These are phyloP conservation scores for Pyronema domesticum DNA, from an alignment of 495 filamentous ascomycete genomes.

Conservation along the genomic window DNA sequence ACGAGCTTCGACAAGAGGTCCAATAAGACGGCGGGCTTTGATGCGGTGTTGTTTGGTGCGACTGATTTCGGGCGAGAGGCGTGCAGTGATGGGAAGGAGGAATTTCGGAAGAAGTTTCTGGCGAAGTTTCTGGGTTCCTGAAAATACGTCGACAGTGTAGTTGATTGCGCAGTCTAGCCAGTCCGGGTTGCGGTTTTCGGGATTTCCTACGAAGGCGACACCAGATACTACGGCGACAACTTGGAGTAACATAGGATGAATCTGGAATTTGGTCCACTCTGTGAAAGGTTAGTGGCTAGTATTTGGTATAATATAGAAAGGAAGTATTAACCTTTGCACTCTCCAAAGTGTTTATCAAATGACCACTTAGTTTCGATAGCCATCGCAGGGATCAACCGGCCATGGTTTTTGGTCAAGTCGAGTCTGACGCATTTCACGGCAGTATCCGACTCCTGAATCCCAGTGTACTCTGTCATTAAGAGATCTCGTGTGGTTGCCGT, in stretches of 20 bases:
- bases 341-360: conserved; percentile 4
- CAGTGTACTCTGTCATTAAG: neutral
- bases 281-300: neutral
- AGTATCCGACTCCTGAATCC: neutral
- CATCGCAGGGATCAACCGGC: conserved; percentile 2
- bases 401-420: neutral
- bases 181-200: conserved; percentile 35
- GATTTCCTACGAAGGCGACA: conserved; percentile 39
- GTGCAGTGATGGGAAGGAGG: conserved; percentile 24
- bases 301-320: neutral
- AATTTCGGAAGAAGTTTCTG: conserved; percentile 25
- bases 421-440: neutral
- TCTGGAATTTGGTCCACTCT: conserved; percentile 29
- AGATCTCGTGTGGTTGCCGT: neutral
- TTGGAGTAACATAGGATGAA: conserved; percentile 28
- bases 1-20: conserved; percentile 14
- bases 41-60: neutral
- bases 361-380: conserved; percentile 7
- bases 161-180: conserved; percentile 41
- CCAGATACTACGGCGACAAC: conserved; percentile 41
- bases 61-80: conserved; percentile 7
- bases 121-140: conserved; percentile 22
- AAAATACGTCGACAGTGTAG: conserved; percentile 38
- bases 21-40: conserved; percentile 6
- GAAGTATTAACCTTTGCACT: neutral